These are phyloP conservation scores for Colletotrichum noveboracense DNA, from an alignment of 2,329 filamentous ascomycete species.

Conservation along the genomic window DNA sequence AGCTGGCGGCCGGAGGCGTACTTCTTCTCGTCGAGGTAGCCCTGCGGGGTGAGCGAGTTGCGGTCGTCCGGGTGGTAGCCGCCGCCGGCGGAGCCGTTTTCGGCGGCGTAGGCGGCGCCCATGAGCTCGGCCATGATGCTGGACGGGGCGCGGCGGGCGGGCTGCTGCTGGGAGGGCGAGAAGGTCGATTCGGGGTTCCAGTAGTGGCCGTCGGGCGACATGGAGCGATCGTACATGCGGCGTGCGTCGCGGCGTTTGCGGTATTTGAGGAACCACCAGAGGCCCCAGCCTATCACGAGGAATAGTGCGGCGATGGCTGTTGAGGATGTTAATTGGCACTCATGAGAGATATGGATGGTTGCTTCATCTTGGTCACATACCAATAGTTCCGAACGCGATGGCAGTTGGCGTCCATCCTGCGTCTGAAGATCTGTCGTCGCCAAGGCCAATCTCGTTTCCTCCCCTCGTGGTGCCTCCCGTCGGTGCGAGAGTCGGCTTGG, in stretches of 20 bases:
- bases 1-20: conserved; percentile 14
- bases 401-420: conserved; percentile 15
- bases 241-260: conserved; percentile 1
- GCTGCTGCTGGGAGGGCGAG: not conserved
- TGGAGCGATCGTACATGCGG: not conserved
- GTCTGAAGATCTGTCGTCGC: not conserved
- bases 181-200: conserved; percentile 3
- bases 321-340: not conserved
- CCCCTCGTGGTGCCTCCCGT: not conserved
- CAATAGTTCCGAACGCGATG: conserved; percentile 20
- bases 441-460: conserved; percentile 3
- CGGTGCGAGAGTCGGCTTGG: not conserved
- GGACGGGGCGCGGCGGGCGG: conserved; percentile 3
- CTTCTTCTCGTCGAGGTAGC: conserved; percentile 24
- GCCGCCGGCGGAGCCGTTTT: conserved; percentile 19
- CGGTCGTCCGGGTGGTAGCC: not conserved
- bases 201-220: not conserved
- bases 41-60: conserved; percentile 9
- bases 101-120: conserved; percentile 24
- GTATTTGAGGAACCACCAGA: conserved; percentile 19
- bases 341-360: rapidly evolving
- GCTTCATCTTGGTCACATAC: not conserved
- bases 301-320: conserved; percentile 4
- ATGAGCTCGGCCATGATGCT: conserved; percentile 27
- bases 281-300: conserved; percentile 9